phyloP scores from a whole-genome alignment of 345 rosid genomes.

The Boechera divaricarpa region DNA sequence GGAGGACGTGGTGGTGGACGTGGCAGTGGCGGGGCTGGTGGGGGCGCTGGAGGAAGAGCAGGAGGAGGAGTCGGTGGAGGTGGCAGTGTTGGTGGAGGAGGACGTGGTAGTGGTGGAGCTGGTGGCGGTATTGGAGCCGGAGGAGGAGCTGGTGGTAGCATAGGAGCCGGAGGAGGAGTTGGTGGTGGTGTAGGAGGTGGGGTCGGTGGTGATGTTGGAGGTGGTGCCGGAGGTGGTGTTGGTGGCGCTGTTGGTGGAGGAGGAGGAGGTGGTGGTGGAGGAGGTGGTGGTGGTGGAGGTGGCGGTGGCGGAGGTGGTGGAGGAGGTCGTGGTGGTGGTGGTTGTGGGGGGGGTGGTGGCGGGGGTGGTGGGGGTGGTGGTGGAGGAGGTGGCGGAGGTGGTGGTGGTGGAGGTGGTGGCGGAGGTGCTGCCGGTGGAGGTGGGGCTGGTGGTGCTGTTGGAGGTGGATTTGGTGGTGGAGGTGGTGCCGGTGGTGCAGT shows the following conservation, averaged over 20 bases:
- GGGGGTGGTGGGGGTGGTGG: not conserved
- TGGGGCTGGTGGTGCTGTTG: not conserved
- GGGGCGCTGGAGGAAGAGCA: not conserved
- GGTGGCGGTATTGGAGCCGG: not conserved
- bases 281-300: not conserved
- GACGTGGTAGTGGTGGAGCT: not conserved
- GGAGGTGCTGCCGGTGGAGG: not conserved
- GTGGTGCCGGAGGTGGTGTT: not conserved
- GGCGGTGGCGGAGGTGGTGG: not conserved
- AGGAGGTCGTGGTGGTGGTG: not conserved
- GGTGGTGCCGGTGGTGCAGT: not conserved
- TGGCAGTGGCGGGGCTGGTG: not conserved
- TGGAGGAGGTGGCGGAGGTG: not conserved
- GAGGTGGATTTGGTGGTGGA: not conserved
- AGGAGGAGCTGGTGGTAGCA: not conserved
- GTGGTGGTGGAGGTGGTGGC: not conserved
- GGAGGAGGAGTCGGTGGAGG: not conserved
- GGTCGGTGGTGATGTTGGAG: not conserved
- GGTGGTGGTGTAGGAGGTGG: not conserved
- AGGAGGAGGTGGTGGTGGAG: not conserved
- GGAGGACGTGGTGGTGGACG: not conserved
- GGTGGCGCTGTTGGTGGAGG: not conserved
- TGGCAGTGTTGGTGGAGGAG: not conserved
- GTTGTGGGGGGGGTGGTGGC: not conserved
- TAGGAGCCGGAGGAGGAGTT: not conserved